phyloP scores from a whole-genome alignment of 345 rosid genomes.

The Ceriops zippeliana region DNA sequence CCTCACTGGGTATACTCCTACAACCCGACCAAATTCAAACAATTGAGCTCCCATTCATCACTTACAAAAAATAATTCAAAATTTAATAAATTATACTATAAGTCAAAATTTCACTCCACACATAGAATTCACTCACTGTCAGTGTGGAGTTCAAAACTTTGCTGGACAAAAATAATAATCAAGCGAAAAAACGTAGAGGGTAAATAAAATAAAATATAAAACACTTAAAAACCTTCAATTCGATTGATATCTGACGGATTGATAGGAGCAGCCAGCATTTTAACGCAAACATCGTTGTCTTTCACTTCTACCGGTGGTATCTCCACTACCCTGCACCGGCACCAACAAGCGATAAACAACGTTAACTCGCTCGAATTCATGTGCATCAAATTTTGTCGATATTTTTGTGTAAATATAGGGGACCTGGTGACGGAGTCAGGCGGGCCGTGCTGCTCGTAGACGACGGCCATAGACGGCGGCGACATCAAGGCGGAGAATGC shows the following conservation, averaged over 20 bases:
- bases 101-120: too few species aligned
- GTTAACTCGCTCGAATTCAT: too few species aligned
- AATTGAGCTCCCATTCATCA: background rate
- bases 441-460: constrained; percentile 77
- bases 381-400: too few species aligned
- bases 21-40: background rate
- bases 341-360: background rate
- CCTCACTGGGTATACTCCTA: constrained; percentile 89
- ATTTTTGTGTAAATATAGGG: too few species aligned
- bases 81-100: too few species aligned
- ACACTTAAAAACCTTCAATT: constrained; percentile 56
- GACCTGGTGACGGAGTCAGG: constrained; percentile 80
- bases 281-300: constrained; percentile 75
- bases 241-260: constrained; percentile 90
- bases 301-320: constrained; percentile 67
- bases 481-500: constrained; percentile 60
- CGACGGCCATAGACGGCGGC: constrained; percentile 75
- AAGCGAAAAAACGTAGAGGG: too few species aligned
- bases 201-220: background rate
- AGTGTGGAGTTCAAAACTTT: background rate
- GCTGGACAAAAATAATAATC: background rate
- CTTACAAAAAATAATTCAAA: background rate
- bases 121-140: too few species aligned
- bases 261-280: constrained; percentile 86
- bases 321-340: constrained; percentile 47